Evolutionary conservation across 1,284 basidiomycete genomes (phyloP), one percentile per base, ranked within the genome.

Genomic region (Apiotrichum mycotoxinovorans): DNA sequence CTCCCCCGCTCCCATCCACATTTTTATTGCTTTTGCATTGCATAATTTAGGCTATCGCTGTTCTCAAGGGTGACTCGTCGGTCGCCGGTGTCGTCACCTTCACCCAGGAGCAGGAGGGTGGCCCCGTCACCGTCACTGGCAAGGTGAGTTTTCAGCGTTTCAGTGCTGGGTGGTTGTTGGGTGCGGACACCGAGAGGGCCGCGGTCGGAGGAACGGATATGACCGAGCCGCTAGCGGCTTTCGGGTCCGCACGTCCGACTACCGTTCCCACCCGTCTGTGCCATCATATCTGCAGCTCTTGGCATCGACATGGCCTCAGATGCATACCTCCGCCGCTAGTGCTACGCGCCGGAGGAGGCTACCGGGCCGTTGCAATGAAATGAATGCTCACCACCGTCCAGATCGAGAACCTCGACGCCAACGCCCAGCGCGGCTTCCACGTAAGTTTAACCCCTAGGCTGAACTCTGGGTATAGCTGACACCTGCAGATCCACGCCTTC

Each of bases 341-440:
- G n/a, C n/a, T n/a, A n/a, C n/a, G n/a, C n/a, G n/a, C n/a, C n/a
- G n/a, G n/a, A n/a, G n/a, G n/a, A n/a, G n/a, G n/a, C n/a, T n/a
- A n/a, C n/a, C n/a, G n/a, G n/a, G n/a, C n/a, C n/a, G n/a, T n/a
- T n/a, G n/a, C n/a, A n/a, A n/a, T n/a, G n/a, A n/a, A n/a, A n/a
- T n/a, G n/a, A n/a, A n/a, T n/a, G n/a, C n/a, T n/a, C n/a, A n/a
- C 37, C 15, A 48, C 46, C 22, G 7, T 9, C 22, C 56, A 83
- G 58, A 79, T 90, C 65, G 79, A 79, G 63, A 82, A 82, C 63
- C 80, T 89, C 47, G 81, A 84, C 64, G 78, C 85, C 17, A 80
- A 81, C 53, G 80, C 84, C 22, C 72, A 81, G 63, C 82, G 85
- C 42, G 89, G 88, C 3, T 88, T 89, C 79, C 89, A 90, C 74